Base-by-base conservation (phyloP, 352 stramenopile genomes). In the Phytopythium sindhum region DNA sequence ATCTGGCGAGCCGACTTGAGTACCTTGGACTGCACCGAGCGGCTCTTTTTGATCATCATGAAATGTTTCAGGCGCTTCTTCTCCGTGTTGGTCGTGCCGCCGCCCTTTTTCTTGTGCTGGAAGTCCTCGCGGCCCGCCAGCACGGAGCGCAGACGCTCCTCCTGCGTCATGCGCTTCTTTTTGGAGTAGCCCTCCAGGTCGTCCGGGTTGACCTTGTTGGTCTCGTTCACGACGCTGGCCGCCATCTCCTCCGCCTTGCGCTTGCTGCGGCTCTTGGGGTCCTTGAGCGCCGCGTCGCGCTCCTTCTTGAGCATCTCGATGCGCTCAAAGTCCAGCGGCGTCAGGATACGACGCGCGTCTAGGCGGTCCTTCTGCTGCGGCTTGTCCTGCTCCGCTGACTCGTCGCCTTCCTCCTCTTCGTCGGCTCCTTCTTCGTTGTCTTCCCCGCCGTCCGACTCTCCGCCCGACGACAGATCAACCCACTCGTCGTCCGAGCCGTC, bases 51-150 rank as follows among this genome's bases (percentile, higher is more conserved):
- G 53, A 98, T 91, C 97, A 99, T 99, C 67, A 97, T 87, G 61
- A 98, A 99, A 75, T 98, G 98, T 85, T 99, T 99, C 14, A 95
- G 88, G 54, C 97, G 86, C 66, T 91, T 90, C 82, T 99, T 99
- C 79, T 99, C 97, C 59, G 86, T 97, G 79, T 99, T 99, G 41
- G 96, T 99, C 28, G 93, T 98, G 69, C 97, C 97, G 61, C 96
- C 96, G 65, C 95, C 90, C 59, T 87, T 90, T 57, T 90, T 74
- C 68, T 97, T 98, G 63, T 89, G 72, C 72, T 98, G 86, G 67
- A 93, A 98, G 59, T 97, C 91, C 33, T 97, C 80, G 45, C 96
- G 83, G 26, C 96, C 96, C 63, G 93, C 88, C 2, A 98, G 71
- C 47, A 98, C 85, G 45, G 68, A 77, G 35, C 82, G 83, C 60